A percentile compares a stretch with the other conserved stretches of the same genome.
These are phyloP conservation scores for Neurospora discreta DNA, from an alignment of 495 filamentous ascomycete genomes.

Conservation along the genomic window DNA sequence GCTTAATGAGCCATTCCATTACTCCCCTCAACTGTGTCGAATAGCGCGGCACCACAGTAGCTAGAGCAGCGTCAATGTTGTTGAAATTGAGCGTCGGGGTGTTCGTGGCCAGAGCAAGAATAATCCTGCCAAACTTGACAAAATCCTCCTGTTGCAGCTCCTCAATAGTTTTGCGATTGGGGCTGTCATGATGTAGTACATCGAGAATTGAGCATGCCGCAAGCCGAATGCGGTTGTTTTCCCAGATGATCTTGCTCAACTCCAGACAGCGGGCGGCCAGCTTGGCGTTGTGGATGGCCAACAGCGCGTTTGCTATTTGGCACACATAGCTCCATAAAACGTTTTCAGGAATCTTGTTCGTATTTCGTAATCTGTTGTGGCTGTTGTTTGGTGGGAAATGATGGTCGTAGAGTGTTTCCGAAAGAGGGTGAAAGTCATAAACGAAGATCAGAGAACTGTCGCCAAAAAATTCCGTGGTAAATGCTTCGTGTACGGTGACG, in stretches of 20 bases:
- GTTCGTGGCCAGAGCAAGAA: conserved; percentile 65
- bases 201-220: conserved; percentile 81
- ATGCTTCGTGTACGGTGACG: conserved; percentile 81
- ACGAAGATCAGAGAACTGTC: conserved; percentile 93
- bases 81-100: conserved; percentile 40
- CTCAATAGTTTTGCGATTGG: conserved; percentile 38
- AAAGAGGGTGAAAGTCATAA: conserved; percentile 82
- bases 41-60: conserved; percentile 62
- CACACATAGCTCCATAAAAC: conserved; percentile 85
- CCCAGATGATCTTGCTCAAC: conserved; percentile 74
- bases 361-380: conserved; percentile 32
- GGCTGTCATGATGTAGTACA: conserved; percentile 66
- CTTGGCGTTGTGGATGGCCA: conserved; percentile 67
- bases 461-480: conserved; percentile 84
- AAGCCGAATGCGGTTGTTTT: conserved; percentile 74
- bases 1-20: conserved; percentile 62
- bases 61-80: conserved; percentile 50
- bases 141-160: conserved; percentile 86
- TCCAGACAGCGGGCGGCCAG: conserved; percentile 79
- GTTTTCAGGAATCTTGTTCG: conserved; percentile 55
- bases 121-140: conserved; percentile 70
- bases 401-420: conserved; percentile 80
- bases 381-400: conserved; percentile 53
- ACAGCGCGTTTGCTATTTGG: conserved; percentile 82
- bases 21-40: conserved; percentile 62